Evolutionary conservation across 2,329 filamentous ascomycete genomes (phyloP).

Genomic region (Colletotrichum liaoningense): DNA sequence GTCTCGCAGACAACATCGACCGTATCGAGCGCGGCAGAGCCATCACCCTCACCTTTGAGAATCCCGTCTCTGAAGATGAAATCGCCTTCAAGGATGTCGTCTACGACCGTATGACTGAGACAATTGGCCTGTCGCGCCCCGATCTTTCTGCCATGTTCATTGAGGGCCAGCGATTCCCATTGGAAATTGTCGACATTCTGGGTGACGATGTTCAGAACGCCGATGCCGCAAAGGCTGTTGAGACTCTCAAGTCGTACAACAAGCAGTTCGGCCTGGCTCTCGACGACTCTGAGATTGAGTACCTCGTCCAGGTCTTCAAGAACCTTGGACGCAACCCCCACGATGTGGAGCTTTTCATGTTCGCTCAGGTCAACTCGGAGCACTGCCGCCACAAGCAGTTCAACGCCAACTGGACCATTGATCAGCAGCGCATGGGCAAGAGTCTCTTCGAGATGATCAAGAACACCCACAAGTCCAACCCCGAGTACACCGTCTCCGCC

Average conservation of each 20-base stretch:
- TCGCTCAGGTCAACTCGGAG: conserved; percentile 98
- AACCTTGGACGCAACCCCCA: conserved; percentile 72
- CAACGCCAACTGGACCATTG: conserved; percentile 96
- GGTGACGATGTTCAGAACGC: conserved; percentile 62
- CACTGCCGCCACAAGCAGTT: conserved; percentile 91
- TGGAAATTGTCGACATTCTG: conserved; percentile 82
- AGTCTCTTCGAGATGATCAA: conserved; percentile 96
- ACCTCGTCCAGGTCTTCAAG: conserved; percentile 76
- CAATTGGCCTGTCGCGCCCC: conserved; percentile 74
- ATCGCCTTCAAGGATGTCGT: conserved; percentile 76
- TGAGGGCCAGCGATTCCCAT: conserved; percentile 69
- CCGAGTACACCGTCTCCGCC: conserved; percentile 88
- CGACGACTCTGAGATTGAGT: conserved; percentile 90
- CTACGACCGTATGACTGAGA: conserved; percentile 96
- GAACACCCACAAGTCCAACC: conserved; percentile 89
- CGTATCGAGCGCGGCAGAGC: conserved; percentile 90
- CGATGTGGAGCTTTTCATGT: conserved; percentile 99
- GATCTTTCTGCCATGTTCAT: conserved; percentile 83
- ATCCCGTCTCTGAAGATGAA: conserved; percentile 53
- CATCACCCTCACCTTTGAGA: conserved; percentile 75
- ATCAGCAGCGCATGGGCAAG: conserved; percentile 81
- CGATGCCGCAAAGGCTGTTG: conserved; percentile 57
- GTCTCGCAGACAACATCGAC: conserved; percentile 74
- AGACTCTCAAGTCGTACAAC: conserved; percentile 85
- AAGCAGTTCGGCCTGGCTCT: conserved; percentile 85